Evolutionary conservation across 2,329 filamentous ascomycete genomes (phyloP), one percentile per base, ranked within the genome.

Genomic region (Cercospora nicotianae): DNA sequence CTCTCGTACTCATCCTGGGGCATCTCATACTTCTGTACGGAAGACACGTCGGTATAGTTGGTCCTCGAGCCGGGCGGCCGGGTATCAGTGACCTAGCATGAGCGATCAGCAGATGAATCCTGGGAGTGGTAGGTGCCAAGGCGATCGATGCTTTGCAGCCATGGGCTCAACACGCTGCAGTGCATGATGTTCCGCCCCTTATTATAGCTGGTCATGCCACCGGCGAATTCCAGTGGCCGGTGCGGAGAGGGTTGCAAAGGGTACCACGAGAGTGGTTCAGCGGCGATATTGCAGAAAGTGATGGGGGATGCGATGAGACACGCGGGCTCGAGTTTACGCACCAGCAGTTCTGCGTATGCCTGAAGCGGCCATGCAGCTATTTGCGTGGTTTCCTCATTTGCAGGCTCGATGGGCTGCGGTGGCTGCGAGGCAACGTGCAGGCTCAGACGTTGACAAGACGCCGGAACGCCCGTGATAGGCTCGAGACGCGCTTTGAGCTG

Each of bases 381-480:
- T 76, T 85, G 83, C 63, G 87, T 87, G 63, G 82, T 83, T 69
- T 96, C 92, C 80, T 97, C 93, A 75, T 94, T 87, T 45, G 85
- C 82, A 55, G 89, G 89, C 75, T 89, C 85, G 74, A 96, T 83
- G 63, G 89, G 80, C 72, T 92, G 84, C 69, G 84, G 84, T 70
- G 89, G 85, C 74, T 88, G 85, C 36, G 86, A 86, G 28, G 86
- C 83, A 16, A 89, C 83, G 78, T 90, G 91, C 77, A 97, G 84
- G 31, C 84, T 89, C 69, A 99, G 86, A 70, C 84, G 87, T 80
- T 98, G 95, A 68, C 86, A 89, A 31, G 86, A 86, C 10, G 94
- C 91, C 16, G 95, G 94, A 42, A 98, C 89, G 69, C 95, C 95
- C 1, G 94, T 98, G 81, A 98, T 90, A 69, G 93, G 91, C 81